Evolutionary conservation across 495 filamentous ascomycete species (phyloP), one percentile per base, ranked within the genome.

Genomic region (Cercophora sp.): DNA sequence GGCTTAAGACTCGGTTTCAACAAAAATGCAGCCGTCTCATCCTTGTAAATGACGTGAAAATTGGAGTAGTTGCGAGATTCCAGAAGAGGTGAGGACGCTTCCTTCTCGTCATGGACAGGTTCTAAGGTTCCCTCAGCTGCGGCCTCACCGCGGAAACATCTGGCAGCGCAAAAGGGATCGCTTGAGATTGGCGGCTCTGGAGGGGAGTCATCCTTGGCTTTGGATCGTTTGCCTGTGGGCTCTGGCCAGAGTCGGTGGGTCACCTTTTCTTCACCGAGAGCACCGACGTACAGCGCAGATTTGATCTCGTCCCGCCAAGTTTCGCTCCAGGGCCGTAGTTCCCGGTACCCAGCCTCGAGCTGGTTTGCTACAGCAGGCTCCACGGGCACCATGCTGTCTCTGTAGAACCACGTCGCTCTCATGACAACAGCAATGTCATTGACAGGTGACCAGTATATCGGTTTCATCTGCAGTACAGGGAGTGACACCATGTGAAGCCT

Each of bases 391-490:
- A 96, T 94, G 3, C 88, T 90, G 61, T 96, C 90, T 36, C 73
- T 59, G 67, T 96, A 97, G 63, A 98, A 97, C 93, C 93, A 98
- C 0, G 93, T 97, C 1, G 88, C 91, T 34, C 93, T 81, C 61
- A 87, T 71, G 6, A 96, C 91, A 8, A 77, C 74, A 8, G 88
- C 85, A 13, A 96, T 79, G 62, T 98, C 93, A 56, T 95, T 88
- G 18, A 96, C 79, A n/a, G 93, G 92, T 27, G 84, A 90, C 93
- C 93, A 98, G 60, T 98, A 98, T 34, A 97, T 96, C 0, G 93
- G 93, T 65, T 91, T 86, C 91, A 98, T 96, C 70, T 88, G 69
- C 9, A 85, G 66, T 5, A 70, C 65, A 11, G 75, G 78, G n/a
- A 84, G 62, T 24, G 78, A 67, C 4, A 84, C 78, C 57, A 76